phyloP scores from a whole-genome alignment of 139 green algal species.

The Axilococcus clingmanii region DNA sequence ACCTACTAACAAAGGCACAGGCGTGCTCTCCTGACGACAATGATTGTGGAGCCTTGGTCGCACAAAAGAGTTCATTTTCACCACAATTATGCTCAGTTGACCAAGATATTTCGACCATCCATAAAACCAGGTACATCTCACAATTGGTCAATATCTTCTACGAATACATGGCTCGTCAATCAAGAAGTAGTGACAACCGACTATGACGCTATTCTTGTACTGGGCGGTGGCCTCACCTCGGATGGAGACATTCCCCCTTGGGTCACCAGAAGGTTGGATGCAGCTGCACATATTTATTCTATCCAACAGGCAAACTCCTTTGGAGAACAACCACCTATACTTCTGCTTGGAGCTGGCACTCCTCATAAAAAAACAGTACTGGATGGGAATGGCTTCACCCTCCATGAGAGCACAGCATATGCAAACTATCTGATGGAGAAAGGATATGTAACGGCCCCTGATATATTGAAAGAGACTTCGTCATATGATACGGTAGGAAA shows the following conservation, averaged over 20 bases:
- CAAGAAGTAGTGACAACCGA: too few relatives aligned
- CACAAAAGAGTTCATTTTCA: too few relatives aligned
- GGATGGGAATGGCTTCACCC: conserved; percentile 35
- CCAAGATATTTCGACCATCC: too few relatives aligned
- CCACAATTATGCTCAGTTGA: too few relatives aligned
- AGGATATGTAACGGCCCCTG: conserved; percentile 15
- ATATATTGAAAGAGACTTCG: conserved; percentile 58
- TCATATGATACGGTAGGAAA: conserved; percentile 82
- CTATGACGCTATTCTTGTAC: conserved; percentile 25
- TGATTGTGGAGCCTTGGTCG: too few relatives aligned
- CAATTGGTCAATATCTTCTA: neutral
- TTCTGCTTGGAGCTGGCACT: conserved; percentile 57
- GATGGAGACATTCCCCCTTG: conserved; percentile 38
- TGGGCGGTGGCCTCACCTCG: conserved; percentile 33
- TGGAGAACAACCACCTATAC: conserved; percentile 11
- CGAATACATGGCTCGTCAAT: neutral
- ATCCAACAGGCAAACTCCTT: neutral
- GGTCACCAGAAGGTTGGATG: conserved; percentile 36
- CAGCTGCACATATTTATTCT: conserved; percentile 9
- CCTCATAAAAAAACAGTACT: conserved; percentile 71
- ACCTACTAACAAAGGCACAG: too few relatives aligned
- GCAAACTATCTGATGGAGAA: conserved; percentile 47
- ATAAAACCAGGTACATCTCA: too few relatives aligned
- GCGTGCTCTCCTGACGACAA: too few relatives aligned
- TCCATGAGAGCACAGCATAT: conserved; percentile 63